Conservation (phyloP, 1,139 yeast genomes). For the Candida labiduridarum region DNA sequence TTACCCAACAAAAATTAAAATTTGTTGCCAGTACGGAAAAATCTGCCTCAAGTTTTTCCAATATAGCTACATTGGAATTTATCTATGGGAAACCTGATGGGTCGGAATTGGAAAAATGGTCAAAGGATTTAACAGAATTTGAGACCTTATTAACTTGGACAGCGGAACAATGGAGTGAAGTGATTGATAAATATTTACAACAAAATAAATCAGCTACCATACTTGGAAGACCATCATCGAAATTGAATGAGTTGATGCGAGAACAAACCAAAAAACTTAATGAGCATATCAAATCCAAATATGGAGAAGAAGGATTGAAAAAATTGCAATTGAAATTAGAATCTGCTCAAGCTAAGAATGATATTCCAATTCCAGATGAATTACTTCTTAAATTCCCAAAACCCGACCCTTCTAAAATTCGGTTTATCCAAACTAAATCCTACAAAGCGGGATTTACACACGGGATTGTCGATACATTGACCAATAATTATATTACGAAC, state of each 20-base stretch:
- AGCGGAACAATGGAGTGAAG: constrained; percentile 63
- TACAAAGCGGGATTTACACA: constrained; percentile 50
- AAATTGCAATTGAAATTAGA: constrained; percentile 53
- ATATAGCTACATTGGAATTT: constrained; percentile 75
- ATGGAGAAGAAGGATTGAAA: constrained; percentile 62
- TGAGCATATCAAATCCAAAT: constrained; percentile 49
- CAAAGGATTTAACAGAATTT: constrained; percentile 60
- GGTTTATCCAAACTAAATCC: constrained; percentile 70
- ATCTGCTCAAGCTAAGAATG: constrained; percentile 68
- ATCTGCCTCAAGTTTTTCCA: constrained; percentile 61
- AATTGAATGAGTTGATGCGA: constrained; percentile 56
- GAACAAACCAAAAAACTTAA: constrained; percentile 51
- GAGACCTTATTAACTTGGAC: constrained; percentile 65
- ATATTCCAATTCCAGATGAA: constrained; percentile 71
- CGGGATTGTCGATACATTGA: constrained; percentile 17
- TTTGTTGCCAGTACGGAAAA: constrained; percentile 68
- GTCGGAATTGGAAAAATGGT: constrained; percentile 55
- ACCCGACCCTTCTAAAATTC: constrained; percentile 76
- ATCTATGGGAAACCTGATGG: constrained; percentile 73
- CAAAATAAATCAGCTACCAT: constrained; percentile 73
- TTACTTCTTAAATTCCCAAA: constrained; percentile 61
- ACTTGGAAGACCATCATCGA: constrained; percentile 73
- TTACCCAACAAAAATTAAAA: constrained; percentile 66
- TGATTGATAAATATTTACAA: constrained; percentile 57
- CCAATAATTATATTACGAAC: constrained; percentile 19